phyloP scores from a whole-genome alignment of 305 asterid species.

The Stenogyne calaminthoides region DNA sequence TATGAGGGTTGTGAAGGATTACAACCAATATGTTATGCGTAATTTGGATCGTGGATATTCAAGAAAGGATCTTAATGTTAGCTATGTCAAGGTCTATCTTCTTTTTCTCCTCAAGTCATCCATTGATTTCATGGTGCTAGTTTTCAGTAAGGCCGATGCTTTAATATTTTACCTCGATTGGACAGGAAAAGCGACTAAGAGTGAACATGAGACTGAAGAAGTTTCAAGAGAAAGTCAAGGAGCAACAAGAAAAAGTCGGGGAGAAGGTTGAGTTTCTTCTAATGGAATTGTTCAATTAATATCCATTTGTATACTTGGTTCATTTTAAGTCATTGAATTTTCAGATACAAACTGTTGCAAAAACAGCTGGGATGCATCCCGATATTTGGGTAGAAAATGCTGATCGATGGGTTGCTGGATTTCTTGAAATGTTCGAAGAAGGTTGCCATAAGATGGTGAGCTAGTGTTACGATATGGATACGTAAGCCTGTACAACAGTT shows the following conservation, averaged over 20 bases:
- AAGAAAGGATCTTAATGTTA: slow-evolving; percentile 57
- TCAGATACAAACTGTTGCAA: slow-evolving; percentile 63
- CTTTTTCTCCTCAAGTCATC: slow-evolving; percentile 14
- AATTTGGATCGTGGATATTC: slow-evolving; percentile 65
- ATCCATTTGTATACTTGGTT: not conserved
- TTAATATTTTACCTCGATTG: slow-evolving; percentile 12
- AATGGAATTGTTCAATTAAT: slow-evolving; percentile 15
- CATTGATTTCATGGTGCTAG: not conserved
- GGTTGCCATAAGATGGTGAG: slow-evolving; percentile 62
- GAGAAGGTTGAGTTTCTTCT: slow-evolving; percentile 44
- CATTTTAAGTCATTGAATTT: slow-evolving; percentile 1
- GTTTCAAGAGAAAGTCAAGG: slow-evolving; percentile 57
- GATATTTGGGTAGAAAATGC: slow-evolving; percentile 64
- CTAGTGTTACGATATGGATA: not conserved
- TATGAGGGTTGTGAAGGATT: slow-evolving; percentile 63
- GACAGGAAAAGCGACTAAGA: slow-evolving; percentile 60
- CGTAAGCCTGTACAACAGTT: not conserved
- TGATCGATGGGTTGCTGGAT: slow-evolving; percentile 69
- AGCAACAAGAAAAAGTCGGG: slow-evolving; percentile 63
- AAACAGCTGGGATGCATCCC: slow-evolving; percentile 54
- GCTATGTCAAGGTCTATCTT: slow-evolving; percentile 52
- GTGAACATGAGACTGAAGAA: slow-evolving; percentile 55
- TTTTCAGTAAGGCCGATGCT: slow-evolving; percentile 16
- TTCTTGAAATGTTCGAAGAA: slow-evolving; percentile 71
- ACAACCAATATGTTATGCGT: slow-evolving; percentile 62